A percentile compares a stretch with the other conserved stretches of the same genome.
These are phyloP conservation scores for Trichomonascaceae sp. DNA, from an alignment of 1,139 yeast species.

Conservation along the genomic window DNA sequence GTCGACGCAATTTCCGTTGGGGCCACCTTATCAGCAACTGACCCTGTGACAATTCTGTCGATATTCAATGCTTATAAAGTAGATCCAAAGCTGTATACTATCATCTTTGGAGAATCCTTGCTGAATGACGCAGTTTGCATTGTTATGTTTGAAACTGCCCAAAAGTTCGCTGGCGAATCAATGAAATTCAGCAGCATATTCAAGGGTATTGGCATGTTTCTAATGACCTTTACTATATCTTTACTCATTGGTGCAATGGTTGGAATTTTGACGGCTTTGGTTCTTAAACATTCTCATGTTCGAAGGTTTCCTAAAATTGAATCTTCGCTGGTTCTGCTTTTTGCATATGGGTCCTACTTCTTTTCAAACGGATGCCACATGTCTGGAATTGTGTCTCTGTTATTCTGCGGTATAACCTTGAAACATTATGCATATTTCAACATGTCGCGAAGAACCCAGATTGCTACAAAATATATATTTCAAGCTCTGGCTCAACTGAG, in stretches of 20 bases:
- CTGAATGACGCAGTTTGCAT: slow-evolving; percentile 96
- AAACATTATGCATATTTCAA: slow-evolving; percentile 96
- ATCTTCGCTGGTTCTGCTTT: slow-evolving; percentile 81
- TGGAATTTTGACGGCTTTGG: slow-evolving; percentile 83
- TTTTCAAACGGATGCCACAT: slow-evolving; percentile 98
- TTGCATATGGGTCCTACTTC: slow-evolving; percentile 94
- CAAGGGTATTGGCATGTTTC: slow-evolving; percentile 89
- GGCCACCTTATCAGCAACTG: slow-evolving; percentile 96
- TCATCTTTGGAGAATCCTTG: slow-evolving; percentile 92
- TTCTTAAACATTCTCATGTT: slow-evolving; percentile 86
- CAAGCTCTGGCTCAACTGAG: slow-evolving; percentile 90
- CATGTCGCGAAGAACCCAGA: slow-evolving; percentile 96
- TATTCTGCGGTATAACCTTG: slow-evolving; percentile 93
- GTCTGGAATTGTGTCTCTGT: slow-evolving; percentile 94
- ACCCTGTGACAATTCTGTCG: slow-evolving; percentile 94
- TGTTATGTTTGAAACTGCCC: slow-evolving; percentile 98
- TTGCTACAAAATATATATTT: slow-evolving; percentile 91
- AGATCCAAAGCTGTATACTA: slow-evolving; percentile 93
- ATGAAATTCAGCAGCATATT: slow-evolving; percentile 73
- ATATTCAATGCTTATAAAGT: slow-evolving; percentile 97
- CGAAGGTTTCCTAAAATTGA: slow-evolving; percentile 94
- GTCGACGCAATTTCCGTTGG: slow-evolving; percentile 97
- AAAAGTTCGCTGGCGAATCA: slow-evolving; percentile 83
- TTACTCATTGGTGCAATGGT: slow-evolving; percentile 81
- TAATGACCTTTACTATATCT: slow-evolving; percentile 92